Evolutionary conservation across 139 green algal genomes (phyloP), one percentile per base, ranked within the genome.

Genomic region (Chlamydomonas schloesseri): DNA sequence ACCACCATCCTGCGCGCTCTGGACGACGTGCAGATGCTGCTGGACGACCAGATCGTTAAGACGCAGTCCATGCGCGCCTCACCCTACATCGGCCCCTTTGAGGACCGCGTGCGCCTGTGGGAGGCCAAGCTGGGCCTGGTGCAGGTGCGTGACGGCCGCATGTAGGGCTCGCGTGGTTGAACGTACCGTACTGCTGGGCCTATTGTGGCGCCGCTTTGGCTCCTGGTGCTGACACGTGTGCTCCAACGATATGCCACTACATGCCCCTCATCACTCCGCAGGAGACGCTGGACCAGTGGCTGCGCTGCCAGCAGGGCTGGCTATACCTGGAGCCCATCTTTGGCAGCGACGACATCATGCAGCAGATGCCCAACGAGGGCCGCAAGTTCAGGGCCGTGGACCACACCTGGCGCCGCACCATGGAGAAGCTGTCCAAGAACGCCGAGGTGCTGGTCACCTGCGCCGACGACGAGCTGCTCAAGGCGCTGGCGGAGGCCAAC

Each of bases 321-420:
- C 93, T 97, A 57, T 97, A 97, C 89, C 77, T 97, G 73, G 94
- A 97, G 91, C 95, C 95, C 47, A 97, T 97, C 86, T 98, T 98
- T 88, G 94, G 95, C 47, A 91, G 70, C 21, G 95, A 97, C 46
- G 95, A 98, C 89, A 97, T 97, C 86, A 94, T 96, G 93, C 92
- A 96, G 92, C 95, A 97, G 91, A 97, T 97, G 93, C 95, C 95
- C 24, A 96, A 95, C 65, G 95, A 98, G 88, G 95, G 94, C 15
- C 90, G 93, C 85, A 97, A 97, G 88, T 98, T 98, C 91, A 91
- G 91, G 69, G 78, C 93, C 20, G 94, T 97, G 29, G 95, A 98
- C 90, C 88, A 86, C 50, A 97, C 91, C 15, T 97, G 94, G 95
- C 89, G 95, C 17, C 84, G 87, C 18, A 92, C 90, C 31, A 98